A percentile compares a stretch with the other conserved stretches of the same genome.
Evolutionary conservation across 2,329 filamentous ascomycete species (phyloP).

Genomic region (Penicillium italicum): DNA sequence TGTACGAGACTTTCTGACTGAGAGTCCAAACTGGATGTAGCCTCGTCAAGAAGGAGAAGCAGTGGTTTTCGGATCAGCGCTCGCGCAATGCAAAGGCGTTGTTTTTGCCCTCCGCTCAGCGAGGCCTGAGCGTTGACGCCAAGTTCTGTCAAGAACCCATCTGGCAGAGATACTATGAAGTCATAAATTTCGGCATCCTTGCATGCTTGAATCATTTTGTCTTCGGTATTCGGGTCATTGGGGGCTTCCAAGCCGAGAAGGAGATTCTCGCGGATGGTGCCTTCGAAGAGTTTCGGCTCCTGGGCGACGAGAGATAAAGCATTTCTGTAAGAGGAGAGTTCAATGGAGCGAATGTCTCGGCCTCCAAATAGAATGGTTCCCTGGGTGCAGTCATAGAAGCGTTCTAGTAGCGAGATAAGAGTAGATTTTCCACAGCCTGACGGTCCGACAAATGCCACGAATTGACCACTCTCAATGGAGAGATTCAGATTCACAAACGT

Average conservation of each 20-base stretch:
- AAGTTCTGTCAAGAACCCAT: conserved; percentile 49
- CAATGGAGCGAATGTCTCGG: conserved; percentile 28
- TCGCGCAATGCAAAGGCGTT: conserved; percentile 55
- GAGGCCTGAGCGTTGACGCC: conserved; percentile 48
- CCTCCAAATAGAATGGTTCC: conserved; percentile 40
- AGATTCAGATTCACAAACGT: conserved; percentile 34
- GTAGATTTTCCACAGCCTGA: conserved; percentile 50
- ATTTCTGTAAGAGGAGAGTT: conserved; percentile 30
- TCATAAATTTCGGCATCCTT: conserved; percentile 52
- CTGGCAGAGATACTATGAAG: conserved; percentile 52
- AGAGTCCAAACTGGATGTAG: conserved; percentile 60
- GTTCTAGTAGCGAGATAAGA: conserved; percentile 34
- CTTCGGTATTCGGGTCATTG: conserved; percentile 29
- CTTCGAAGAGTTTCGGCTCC: conserved; percentile 46
- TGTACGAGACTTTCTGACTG: conserved; percentile 66
- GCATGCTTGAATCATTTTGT: conserved; percentile 47
- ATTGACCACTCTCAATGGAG: conserved; percentile 39
- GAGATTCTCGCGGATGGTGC: conserved; percentile 49
- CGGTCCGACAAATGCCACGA: conserved; percentile 47
- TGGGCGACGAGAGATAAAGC: conserved; percentile 40
- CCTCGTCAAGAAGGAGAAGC: conserved; percentile 58
- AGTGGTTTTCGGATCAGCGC: conserved; percentile 52
- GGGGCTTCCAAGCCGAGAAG: conserved; percentile 42
- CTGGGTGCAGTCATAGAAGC: conserved; percentile 43
- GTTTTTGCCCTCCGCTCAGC: conserved; percentile 55